phyloP scores from a whole-genome alignment of 2,329 filamentous ascomycete species.

The Cercospora janseana region DNA sequence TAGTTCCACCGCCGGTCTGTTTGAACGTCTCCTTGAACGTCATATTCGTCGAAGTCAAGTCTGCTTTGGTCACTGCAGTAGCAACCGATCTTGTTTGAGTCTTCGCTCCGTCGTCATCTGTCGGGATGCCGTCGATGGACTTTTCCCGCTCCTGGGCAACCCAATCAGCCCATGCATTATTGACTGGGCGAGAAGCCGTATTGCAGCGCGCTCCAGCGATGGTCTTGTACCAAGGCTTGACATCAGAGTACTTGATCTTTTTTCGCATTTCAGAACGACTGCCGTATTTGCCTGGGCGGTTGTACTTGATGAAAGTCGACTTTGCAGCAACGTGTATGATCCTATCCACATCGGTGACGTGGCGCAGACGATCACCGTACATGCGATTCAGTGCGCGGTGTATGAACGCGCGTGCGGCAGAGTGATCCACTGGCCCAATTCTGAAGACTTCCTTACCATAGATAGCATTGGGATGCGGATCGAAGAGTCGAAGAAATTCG shows the following conservation, averaged over 20 bases:
- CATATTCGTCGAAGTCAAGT: not conserved
- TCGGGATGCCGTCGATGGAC: not conserved
- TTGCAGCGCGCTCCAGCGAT: not conserved
- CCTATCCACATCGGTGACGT: constrained; percentile 2
- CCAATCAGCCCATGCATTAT: constrained; percentile 1
- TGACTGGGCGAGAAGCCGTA: not conserved
- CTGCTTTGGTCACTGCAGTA: not conserved
- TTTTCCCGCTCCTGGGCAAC: constrained; percentile 5
- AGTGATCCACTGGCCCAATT: constrained; percentile 3
- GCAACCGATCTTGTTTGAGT: not conserved
- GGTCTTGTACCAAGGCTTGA: constrained; percentile 10
- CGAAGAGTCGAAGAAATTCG: constrained; percentile 1
- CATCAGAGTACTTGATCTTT: not conserved
- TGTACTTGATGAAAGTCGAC: not conserved
- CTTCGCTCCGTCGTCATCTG: constrained; percentile 3
- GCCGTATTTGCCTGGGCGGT: not conserved
- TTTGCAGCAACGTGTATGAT: constrained; percentile 12
- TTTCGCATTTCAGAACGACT: not conserved
- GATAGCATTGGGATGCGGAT: not conserved
- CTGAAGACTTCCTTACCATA: not conserved
- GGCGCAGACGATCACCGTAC: constrained; percentile 6
- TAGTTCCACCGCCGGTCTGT: not conserved
- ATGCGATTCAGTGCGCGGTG: constrained; percentile 5
- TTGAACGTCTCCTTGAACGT: constrained; percentile 13
- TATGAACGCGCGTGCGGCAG: constrained; percentile 1